phyloP scores from a whole-genome alignment of 495 filamentous ascomycete genomes.

The Filosporella fistucella region DNA sequence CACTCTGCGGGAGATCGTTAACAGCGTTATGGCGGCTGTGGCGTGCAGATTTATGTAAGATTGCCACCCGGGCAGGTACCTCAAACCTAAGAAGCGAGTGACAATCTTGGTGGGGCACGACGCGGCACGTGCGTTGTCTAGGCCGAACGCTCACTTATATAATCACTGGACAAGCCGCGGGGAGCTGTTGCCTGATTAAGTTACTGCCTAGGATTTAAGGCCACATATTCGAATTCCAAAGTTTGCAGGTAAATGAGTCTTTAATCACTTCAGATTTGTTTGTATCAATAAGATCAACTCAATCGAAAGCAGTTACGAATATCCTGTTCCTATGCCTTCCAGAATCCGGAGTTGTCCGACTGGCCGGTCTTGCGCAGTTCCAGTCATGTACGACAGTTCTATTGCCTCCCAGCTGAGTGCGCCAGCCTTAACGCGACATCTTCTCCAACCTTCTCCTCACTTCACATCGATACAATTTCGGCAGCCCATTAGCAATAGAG shows the following conservation, averaged over 20 bases:
- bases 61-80: constrained; percentile 11
- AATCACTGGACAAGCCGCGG: not conserved
- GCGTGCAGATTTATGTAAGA: constrained; percentile 17
- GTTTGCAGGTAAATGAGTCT: constrained; percentile 8
- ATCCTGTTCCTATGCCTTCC: constrained; percentile 8
- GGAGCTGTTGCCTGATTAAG: constrained; percentile 1
- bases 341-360: constrained; percentile 3
- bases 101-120: constrained; percentile 6
- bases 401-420: constrained; percentile 11
- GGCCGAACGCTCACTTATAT: not conserved
- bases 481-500: not conserved
- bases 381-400: constrained; percentile 9
- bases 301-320: constrained; percentile 6
- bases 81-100: constrained; percentile 9
- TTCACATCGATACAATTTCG: constrained; percentile 4
- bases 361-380: constrained; percentile 12
- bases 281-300: constrained; percentile 7
- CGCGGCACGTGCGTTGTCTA: not conserved
- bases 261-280: not conserved
- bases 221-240: constrained; percentile 5
- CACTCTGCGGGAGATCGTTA: constrained; percentile 9
- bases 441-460: constrained; percentile 10
- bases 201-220: constrained; percentile 7
- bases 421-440: constrained; percentile 14
- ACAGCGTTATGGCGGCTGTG: constrained; percentile 11